Evolutionary conservation across 1,284 basidiomycete genomes (phyloP).

Genomic region (Chalciporus piperatoides): DNA sequence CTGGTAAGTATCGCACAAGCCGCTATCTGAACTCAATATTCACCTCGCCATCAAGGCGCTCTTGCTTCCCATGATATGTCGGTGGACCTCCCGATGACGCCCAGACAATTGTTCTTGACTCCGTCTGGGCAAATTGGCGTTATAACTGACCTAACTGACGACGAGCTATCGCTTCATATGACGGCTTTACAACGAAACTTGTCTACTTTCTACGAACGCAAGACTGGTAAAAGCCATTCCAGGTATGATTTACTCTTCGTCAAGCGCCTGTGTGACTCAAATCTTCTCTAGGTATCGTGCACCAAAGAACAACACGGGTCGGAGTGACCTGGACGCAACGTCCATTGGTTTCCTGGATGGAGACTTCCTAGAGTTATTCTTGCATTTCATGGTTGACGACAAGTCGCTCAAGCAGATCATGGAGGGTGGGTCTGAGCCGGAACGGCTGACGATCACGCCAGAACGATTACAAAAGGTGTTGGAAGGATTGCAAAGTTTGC

Average conservation of each 20-base stretch:
- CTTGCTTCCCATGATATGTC: slow-evolving; percentile 38
- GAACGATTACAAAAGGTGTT: slow-evolving; percentile 48
- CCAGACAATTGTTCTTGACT: slow-evolving; percentile 76
- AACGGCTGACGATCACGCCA: slow-evolving; percentile 45
- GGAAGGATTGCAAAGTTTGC: slow-evolving; percentile 60
- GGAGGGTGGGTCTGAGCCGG: slow-evolving; percentile 52
- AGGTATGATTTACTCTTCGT: slow-evolving; percentile 43
- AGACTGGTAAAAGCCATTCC: slow-evolving; percentile 62
- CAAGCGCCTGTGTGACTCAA: neutral
- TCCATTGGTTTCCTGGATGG: slow-evolving; percentile 86
- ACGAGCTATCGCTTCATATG: slow-evolving; percentile 58
- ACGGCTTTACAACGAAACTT: slow-evolving; percentile 80
- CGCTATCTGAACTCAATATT: neutral
- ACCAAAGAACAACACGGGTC: slow-evolving; percentile 53
- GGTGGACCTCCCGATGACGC: slow-evolving; percentile 39
- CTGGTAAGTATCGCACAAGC: slow-evolving; percentile 40
- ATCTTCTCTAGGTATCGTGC: slow-evolving; percentile 56
- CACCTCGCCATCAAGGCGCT: slow-evolving; percentile 37
- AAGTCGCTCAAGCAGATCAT: slow-evolving; percentile 44
- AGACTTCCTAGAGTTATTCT: slow-evolving; percentile 76
- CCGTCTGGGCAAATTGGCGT: slow-evolving; percentile 78
- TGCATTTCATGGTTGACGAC: slow-evolving; percentile 39
- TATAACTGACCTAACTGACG: slow-evolving; percentile 61
- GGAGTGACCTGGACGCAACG: slow-evolving; percentile 51
- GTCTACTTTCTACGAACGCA: slow-evolving; percentile 48